Conservation (phyloP, 1,284 basidiomycete species). For the Trichosporon faecale region DNA sequence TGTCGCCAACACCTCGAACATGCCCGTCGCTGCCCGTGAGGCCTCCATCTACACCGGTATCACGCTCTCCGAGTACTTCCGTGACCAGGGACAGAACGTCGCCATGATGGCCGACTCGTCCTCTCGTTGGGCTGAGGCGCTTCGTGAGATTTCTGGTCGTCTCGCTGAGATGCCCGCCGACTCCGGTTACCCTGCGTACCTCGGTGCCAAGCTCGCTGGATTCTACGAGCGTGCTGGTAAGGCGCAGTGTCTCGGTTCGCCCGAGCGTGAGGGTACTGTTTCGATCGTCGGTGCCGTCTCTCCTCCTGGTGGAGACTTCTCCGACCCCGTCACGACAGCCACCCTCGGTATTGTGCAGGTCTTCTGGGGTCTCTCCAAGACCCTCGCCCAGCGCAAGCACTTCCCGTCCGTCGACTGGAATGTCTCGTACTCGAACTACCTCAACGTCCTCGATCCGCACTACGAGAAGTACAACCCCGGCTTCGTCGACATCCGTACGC, state of each 20-base stretch:
- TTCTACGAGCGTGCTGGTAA: conserved; percentile 99
- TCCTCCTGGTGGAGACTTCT: conserved; percentile 98
- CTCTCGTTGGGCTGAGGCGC: conserved; percentile 97
- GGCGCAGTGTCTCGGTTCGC: conserved; percentile 87
- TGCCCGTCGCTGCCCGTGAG: conserved; percentile 99
- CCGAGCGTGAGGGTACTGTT: conserved; percentile 83
- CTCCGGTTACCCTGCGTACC: conserved; percentile 97
- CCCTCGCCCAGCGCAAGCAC: conserved; percentile 83
- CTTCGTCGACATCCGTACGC: conserved; percentile 86
- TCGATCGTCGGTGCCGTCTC: conserved; percentile 99
- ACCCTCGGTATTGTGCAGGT: conserved; percentile 99
- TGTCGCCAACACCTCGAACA: conserved; percentile 99
- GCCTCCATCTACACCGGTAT: conserved; percentile 99
- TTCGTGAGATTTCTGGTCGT: conserved; percentile 99
- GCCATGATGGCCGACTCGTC: conserved; percentile 99
- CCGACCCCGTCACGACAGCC: conserved; percentile 95
- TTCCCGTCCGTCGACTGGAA: conserved; percentile 99
- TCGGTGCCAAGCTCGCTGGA: conserved; percentile 89
- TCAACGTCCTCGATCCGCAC: conserved; percentile 87
- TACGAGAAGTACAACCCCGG: conserved; percentile 89
- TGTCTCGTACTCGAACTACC: conserved; percentile 97
- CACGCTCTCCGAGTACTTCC: conserved; percentile 98
- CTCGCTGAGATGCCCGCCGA: conserved; percentile 99
- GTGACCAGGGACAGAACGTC: conserved; percentile 96
- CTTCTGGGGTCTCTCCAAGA: conserved; percentile 60